These are phyloP conservation scores for Podaxis pistillaris DNA, from an alignment of 768 basidiomycete genomes.

Conservation along the genomic window DNA sequence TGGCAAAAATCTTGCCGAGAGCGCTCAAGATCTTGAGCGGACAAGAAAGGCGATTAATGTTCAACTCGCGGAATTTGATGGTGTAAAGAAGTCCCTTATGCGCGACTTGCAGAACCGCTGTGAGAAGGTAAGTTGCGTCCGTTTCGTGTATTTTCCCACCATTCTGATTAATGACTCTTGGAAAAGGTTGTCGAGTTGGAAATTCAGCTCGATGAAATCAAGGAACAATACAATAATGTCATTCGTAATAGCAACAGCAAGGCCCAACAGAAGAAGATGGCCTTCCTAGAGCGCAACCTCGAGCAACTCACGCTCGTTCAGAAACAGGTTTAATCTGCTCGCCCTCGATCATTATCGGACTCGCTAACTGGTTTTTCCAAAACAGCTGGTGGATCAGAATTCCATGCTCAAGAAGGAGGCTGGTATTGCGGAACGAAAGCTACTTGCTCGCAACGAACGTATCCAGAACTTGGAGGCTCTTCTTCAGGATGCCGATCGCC, in stretches of 20 bases:
- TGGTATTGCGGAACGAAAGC: conserved; percentile 93
- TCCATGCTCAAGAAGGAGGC: conserved; percentile 96
- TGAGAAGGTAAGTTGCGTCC: conserved; percentile 75
- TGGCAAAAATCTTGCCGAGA: conserved; percentile 94
- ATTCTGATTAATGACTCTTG: background rate
- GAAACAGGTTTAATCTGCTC: conserved; percentile 71
- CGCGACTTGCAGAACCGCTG: conserved; percentile 98
- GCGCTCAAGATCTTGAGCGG: conserved; percentile 95
- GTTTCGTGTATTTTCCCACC: background rate
- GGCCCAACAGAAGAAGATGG: conserved; percentile 99
- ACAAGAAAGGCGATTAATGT: conserved; percentile 96
- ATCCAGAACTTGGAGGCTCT: conserved; percentile 95
- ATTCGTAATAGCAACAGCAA: conserved; percentile 98
- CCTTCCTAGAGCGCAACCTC: conserved; percentile 94
- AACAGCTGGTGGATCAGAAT: conserved; percentile 96
- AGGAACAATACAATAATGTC: conserved; percentile 98
- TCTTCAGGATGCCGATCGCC: conserved; percentile 90
- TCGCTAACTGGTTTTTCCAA: conserved; percentile 18
- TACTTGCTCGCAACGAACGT: conserved; percentile 94
- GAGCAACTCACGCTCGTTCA: conserved; percentile 94
- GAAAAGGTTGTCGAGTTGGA: conserved; percentile 95
- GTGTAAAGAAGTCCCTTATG: conserved; percentile 98
- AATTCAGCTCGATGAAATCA: conserved; percentile 97
- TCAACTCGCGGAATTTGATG: conserved; percentile 98
- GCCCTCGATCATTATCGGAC: conserved; percentile 10